Conservation (phyloP, 73 alveolate genomes). For the Tetrahymena elliotti region DNA sequence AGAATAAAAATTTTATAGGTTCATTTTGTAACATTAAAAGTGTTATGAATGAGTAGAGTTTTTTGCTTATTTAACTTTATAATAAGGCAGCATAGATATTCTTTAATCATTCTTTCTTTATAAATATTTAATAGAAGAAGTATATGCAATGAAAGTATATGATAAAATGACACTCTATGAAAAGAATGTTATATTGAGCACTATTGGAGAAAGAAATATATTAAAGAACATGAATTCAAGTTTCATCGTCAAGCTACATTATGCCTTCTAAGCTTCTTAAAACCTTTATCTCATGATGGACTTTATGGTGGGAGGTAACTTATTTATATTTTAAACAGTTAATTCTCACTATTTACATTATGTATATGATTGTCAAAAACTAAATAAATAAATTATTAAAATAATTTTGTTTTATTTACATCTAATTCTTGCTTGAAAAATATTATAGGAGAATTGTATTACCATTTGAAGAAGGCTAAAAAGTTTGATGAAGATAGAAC, state of each 20-base stretch:
- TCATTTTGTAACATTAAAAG: neutral
- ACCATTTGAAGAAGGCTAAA: constrained; percentile 42
- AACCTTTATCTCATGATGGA: constrained; percentile 87
- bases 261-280: constrained; percentile 78
- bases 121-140: neutral
- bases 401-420: neutral
- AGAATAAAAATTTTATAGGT: no score
- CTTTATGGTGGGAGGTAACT: constrained; percentile 77
- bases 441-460: constrained; percentile 40
- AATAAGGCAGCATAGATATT: neutral
- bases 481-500: constrained; percentile 69
- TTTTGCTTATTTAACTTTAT: no score
- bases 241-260: constrained; percentile 84
- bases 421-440: neutral
- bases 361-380: no score
- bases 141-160: constrained; percentile 81
- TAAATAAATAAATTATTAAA: no score
- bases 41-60: neutral
- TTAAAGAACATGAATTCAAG: constrained; percentile 56
- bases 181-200: constrained; percentile 57
- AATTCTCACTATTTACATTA: neutral
- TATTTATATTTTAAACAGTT: neutral
- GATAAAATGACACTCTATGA: constrained; percentile 60
- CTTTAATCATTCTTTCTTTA: neutral
- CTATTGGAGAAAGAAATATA: constrained; percentile 63